Percentiles rank a stretch among this genome's conserved stretches.
phyloP scores from a whole-genome alignment of 2,329 filamentous ascomycete genomes.

The Achaetomium macrosporum region DNA sequence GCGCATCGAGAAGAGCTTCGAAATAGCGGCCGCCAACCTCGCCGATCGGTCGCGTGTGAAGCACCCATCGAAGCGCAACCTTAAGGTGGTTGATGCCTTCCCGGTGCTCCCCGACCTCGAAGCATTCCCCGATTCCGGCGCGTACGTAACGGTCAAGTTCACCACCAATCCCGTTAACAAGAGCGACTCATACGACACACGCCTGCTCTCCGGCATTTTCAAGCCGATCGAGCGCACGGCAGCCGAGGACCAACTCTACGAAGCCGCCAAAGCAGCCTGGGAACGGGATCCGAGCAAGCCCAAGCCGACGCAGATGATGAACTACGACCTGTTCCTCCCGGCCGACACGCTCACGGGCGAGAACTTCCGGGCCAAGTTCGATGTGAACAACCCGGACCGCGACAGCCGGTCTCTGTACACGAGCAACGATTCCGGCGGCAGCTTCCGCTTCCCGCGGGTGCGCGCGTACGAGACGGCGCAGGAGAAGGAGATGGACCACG shows the following conservation, averaged over 20 bases:
- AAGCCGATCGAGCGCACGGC: constrained; percentile 52
- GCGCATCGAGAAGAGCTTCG: constrained; percentile 60
- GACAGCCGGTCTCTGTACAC: constrained; percentile 52
- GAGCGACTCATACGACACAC: constrained; percentile 49
- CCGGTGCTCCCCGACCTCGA: constrained; percentile 61
- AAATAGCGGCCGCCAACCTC: constrained; percentile 47
- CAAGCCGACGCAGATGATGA: constrained; percentile 52
- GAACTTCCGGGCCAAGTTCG: constrained; percentile 56
- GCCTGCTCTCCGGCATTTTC: constrained; percentile 56
- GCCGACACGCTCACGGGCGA: constrained; percentile 42
- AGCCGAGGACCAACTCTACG: constrained; percentile 48
- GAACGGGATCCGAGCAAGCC: constrained; percentile 53
- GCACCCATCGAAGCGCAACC: constrained; percentile 53
- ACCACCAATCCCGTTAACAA: constrained; percentile 56
- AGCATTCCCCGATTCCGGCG: constrained; percentile 63
- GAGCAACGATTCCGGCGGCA: constrained; percentile 36
- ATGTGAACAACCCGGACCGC: constrained; percentile 49
- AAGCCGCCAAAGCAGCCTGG: constrained; percentile 46
- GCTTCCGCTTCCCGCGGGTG: constrained; percentile 57
- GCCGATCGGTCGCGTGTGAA: constrained; percentile 49
- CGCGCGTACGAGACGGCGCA: constrained; percentile 60
- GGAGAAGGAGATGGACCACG: constrained; percentile 50
- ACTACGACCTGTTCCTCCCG: constrained; percentile 62
- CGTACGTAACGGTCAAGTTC: constrained; percentile 66
- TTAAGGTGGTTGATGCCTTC: constrained; percentile 54